Evolutionary conservation across 179 eudicot species (phyloP).

Genomic region (Silene noctiflora): DNA sequence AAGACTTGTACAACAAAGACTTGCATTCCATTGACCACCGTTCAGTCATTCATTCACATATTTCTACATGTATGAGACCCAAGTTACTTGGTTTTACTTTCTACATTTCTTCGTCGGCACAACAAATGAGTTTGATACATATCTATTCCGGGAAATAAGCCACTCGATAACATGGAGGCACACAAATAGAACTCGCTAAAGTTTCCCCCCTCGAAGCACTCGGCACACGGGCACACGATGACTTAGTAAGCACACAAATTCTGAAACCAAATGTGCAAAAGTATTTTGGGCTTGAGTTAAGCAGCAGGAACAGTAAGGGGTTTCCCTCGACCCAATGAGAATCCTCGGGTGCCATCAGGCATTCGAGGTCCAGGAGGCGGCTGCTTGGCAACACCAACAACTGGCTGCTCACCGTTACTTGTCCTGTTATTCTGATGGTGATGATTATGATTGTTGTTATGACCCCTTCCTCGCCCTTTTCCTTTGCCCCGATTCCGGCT

Average conservation of each 20-base stretch:
- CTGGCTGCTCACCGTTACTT: slow-evolving; percentile 28
- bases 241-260: slow-evolving; percentile 19
- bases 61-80: slow-evolving; percentile 32
- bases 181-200: not conserved
- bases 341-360: slow-evolving; percentile 55
- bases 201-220: slow-evolving; percentile 2
- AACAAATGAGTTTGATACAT: slow-evolving; percentile 26
- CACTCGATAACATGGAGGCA: slow-evolving; percentile 15
- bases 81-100: slow-evolving; percentile 24
- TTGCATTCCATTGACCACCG: slow-evolving; percentile 17
- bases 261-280: slow-evolving; percentile 4
- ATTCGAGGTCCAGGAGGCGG: slow-evolving; percentile 54
- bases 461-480: slow-evolving; percentile 48
- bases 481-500: slow-evolving; percentile 40
- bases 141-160: slow-evolving; percentile 17
- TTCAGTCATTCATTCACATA: slow-evolving; percentile 29
- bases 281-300: not conserved
- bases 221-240: slow-evolving; percentile 18
- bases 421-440: slow-evolving; percentile 30
- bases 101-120: slow-evolving; percentile 9
- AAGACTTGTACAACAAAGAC: slow-evolving; percentile 10
- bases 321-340: slow-evolving; percentile 50
- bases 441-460: slow-evolving; percentile 18
- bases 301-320: slow-evolving; percentile 35
- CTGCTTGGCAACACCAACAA: slow-evolving; percentile 23